Evolutionary conservation across 306 rosid genomes (phyloP).

Genomic region (Citrullus mucosospermus): DNA sequence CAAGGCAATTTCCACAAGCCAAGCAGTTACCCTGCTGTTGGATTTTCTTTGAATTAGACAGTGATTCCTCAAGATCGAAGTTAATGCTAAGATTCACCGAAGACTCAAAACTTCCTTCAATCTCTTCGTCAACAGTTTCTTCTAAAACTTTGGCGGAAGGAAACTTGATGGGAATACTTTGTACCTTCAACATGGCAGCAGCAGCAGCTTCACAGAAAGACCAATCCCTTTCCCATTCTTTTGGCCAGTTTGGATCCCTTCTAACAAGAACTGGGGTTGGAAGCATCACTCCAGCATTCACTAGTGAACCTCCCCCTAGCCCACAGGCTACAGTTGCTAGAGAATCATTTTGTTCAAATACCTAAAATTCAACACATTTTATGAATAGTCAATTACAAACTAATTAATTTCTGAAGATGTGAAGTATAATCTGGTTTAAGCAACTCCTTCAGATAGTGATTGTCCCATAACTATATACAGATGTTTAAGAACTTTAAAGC

Average conservation of each 20-base stretch:
- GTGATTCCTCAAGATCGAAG: slow-evolving; percentile 16
- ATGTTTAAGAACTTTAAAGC: not conserved
- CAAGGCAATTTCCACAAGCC: slow-evolving; percentile 27
- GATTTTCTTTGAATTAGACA: not conserved
- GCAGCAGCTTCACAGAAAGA: slow-evolving; percentile 23
- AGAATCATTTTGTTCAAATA: slow-evolving; percentile 18
- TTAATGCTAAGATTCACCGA: slow-evolving; percentile 18
- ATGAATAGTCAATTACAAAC: not conserved
- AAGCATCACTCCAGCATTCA: slow-evolving; percentile 27
- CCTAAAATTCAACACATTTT: slow-evolving; percentile 8
- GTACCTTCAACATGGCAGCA: slow-evolving; percentile 19
- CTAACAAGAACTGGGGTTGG: slow-evolving; percentile 19
- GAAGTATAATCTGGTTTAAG: not conserved
- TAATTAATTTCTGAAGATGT: not conserved
- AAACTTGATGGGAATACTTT: slow-evolving; percentile 16
- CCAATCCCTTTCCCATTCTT: slow-evolving; percentile 30
- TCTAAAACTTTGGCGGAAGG: slow-evolving; percentile 15
- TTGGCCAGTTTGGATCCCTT: slow-evolving; percentile 26
- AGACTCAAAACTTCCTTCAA: slow-evolving; percentile 15
- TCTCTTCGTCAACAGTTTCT: slow-evolving; percentile 10
- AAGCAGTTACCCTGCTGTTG: slow-evolving; percentile 10
- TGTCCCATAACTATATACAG: not conserved
- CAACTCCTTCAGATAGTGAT: not conserved
- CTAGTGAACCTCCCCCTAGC: slow-evolving; percentile 28
- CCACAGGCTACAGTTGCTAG: slow-evolving; percentile 24